Base-by-base conservation (phyloP, 148 eudicot species). In the Heliamphora exappendiculata region DNA sequence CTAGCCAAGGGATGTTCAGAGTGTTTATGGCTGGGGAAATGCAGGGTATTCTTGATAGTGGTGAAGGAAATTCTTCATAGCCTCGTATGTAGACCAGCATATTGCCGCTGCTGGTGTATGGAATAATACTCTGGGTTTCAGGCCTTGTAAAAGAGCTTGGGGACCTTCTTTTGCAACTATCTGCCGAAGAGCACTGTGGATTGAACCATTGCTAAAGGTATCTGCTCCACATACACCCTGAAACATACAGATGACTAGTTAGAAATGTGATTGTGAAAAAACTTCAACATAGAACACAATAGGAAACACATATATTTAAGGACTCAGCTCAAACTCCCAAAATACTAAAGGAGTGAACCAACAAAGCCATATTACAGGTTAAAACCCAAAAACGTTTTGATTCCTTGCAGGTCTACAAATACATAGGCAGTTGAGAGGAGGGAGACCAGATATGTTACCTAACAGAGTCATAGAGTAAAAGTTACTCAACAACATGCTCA, bases 131-230 rank as follows among this genome's bases (percentile, higher is more conserved):
- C 41, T 31, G 20, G 42, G 42, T 8, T 63, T 63, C 41, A 63
- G 41, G 67, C 67, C 67, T 63, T 34, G 67, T 63, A 63, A 31
- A 41, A 63, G 7, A 63, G 67, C 67, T 34, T 63, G 41, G 67
- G 67, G 42, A 34, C 67, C 67, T 10, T 63, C 67, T 63, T 63
- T 63, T 14, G 67, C 67, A 1, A 63, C 67, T 63, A 63, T 63
- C 67, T 63, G 67, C n/a, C 42, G 16, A 63, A 63, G 42, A 63
- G 67, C 67, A 10, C 33, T 63, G 41, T 5, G 67, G 16, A 63
- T 31, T 63, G 67, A 63, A 63, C 67, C 36, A 33, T 42, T 63
- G 42, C 67, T 63, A 31, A 63, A 63, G 13, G 67, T 63, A n/a
- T 63, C 67, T 3, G 42, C 67, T 34, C 67, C 67, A 63, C 42